These are phyloP conservation scores for Paramecium octaurelia DNA, from an alignment of 73 alveolate species.

Conservation along the genomic window DNA sequence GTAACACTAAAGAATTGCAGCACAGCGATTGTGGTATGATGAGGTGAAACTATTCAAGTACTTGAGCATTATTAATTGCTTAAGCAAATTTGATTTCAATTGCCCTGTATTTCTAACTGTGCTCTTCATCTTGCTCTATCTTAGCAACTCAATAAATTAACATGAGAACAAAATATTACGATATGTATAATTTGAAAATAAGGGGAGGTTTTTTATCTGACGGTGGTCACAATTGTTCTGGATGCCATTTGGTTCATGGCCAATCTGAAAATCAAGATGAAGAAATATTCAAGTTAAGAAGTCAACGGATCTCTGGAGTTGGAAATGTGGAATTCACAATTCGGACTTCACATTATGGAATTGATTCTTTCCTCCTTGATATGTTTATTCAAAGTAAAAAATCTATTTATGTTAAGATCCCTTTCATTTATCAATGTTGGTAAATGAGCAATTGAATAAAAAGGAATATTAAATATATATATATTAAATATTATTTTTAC, in stretches of 20 bases:
- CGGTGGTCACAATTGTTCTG: not conserved
- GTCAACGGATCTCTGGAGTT: not conserved
- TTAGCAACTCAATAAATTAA: not conserved
- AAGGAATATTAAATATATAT: not conserved
- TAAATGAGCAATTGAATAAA: not conserved
- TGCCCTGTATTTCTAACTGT: not conserved
- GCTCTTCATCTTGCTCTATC: not conserved
- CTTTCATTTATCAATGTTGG: not conserved
- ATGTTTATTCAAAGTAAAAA: not conserved
- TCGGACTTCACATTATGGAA: not conserved
- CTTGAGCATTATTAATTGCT: slow-evolving; percentile 8
- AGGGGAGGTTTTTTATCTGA: not conserved
- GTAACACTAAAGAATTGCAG: slow-evolving; percentile 27
- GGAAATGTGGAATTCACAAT: not conserved
- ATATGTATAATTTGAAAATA: not conserved
- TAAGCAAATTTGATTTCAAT: slow-evolving; percentile 43
- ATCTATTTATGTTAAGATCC: not conserved
- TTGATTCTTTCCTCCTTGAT: not conserved
- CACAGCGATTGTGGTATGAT: slow-evolving; percentile 9
- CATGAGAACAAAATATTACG: not conserved
- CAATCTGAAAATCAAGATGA: not conserved
- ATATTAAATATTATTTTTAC: not conserved
- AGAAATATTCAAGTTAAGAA: not conserved
- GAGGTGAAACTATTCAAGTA: not conserved
- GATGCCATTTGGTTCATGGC: not conserved